Percentiles rank a stretch among this genome's conserved stretches.
phyloP scores from a whole-genome alignment of 2,329 filamentous ascomycete species.

The Elsinoe ampelina region DNA sequence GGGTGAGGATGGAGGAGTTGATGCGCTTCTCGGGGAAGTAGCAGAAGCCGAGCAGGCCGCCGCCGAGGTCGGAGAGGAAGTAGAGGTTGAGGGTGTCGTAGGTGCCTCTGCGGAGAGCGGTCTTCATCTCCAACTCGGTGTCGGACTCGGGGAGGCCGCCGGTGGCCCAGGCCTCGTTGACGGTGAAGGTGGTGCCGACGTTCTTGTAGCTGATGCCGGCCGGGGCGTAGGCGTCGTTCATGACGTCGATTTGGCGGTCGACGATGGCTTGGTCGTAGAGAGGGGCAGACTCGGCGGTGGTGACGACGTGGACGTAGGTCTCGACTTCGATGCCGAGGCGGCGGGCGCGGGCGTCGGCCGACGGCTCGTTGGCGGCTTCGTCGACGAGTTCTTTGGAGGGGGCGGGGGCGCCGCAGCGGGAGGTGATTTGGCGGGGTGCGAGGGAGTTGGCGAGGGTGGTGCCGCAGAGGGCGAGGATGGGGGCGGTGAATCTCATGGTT shows the following conservation, averaged over 20 bases:
- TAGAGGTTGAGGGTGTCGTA: slow-evolving; percentile 51
- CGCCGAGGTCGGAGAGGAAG: slow-evolving; percentile 46
- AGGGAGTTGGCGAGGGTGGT: slow-evolving; percentile 6
- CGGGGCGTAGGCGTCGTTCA: slow-evolving; percentile 39
- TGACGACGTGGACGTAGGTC: slow-evolving; percentile 39
- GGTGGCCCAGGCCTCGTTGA: slow-evolving; percentile 47
- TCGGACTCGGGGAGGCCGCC: slow-evolving; percentile 31
- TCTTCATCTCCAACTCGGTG: slow-evolving; percentile 44
- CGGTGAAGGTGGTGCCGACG: slow-evolving; percentile 39
- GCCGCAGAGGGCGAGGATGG: slow-evolving; percentile 6
- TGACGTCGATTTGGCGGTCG: slow-evolving; percentile 28
- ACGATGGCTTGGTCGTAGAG: slow-evolving; percentile 34
- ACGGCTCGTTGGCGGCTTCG: slow-evolving; percentile 5
- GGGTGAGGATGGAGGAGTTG: slow-evolving; percentile 33
- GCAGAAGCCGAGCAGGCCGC: slow-evolving; percentile 45
- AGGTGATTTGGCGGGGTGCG: slow-evolving; percentile 4
- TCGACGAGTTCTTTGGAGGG: not conserved
- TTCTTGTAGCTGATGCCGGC: slow-evolving; percentile 46
- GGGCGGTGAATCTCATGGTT: not conserved
- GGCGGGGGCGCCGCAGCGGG: slow-evolving; percentile 1
- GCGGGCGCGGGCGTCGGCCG: not conserved
- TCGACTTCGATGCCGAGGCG: slow-evolving; percentile 17
- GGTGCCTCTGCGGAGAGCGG: slow-evolving; percentile 42
- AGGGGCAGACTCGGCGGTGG: slow-evolving; percentile 28
- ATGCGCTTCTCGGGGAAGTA: slow-evolving; percentile 36